Evolutionary conservation across 192 early-diverging fungal species (phyloP).

Genomic region (Piromyces sp.): DNA sequence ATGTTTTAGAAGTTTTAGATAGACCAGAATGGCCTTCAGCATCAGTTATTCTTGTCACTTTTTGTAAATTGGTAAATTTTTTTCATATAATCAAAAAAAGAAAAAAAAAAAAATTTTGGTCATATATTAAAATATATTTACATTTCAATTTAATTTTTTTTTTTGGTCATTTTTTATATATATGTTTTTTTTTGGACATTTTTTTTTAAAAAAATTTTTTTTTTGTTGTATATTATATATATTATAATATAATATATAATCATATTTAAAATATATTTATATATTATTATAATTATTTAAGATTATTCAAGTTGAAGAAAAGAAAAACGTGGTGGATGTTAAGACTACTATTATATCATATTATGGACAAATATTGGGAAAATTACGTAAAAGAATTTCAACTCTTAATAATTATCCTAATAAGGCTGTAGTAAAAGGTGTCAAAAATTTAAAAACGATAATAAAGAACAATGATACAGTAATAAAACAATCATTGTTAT

Average conservation of each 20-base stretch:
- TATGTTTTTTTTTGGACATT: too few species aligned
- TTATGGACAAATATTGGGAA: neutral
- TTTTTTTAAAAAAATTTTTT: too few species aligned
- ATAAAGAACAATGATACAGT: neutral
- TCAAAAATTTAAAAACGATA: neutral
- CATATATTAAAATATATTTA: too few species aligned
- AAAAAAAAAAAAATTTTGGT: too few species aligned
- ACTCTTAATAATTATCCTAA: neutral
- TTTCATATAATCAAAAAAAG: too few species aligned
- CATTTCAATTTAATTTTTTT: too few species aligned
- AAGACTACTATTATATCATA: neutral
- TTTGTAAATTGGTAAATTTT: conserved; percentile 40
- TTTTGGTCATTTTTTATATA: too few species aligned
- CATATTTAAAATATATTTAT: too few species aligned
- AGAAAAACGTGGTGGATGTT: neutral
- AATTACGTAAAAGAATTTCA: neutral
- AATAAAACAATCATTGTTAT: neutral
- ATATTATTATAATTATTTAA: neutral
- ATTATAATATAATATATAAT: too few species aligned
- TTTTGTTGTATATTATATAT: too few species aligned
- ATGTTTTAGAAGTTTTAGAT: conserved; percentile 49
- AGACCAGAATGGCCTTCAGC: conserved; percentile 86
- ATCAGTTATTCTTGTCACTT: conserved; percentile 45
- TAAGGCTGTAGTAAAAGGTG: neutral
- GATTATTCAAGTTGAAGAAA: neutral